phyloP scores from a whole-genome alignment of 495 filamentous ascomycete genomes.

The Tuber borchii region DNA sequence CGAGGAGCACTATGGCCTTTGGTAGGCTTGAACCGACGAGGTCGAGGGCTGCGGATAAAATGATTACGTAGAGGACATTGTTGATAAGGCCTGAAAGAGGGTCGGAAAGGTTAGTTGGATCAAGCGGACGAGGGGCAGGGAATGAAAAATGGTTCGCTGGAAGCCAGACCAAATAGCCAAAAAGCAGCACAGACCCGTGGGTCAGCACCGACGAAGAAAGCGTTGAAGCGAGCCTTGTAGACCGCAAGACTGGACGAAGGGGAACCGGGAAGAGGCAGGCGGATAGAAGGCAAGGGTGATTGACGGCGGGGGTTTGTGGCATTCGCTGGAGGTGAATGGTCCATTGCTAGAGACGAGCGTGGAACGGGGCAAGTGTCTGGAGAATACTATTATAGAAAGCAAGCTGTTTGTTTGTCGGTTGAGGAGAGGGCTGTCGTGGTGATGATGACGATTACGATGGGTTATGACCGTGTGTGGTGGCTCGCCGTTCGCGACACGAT shows the following conservation, averaged over 20 bases:
- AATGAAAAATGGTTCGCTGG: constrained; percentile 3
- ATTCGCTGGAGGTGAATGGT: neutral
- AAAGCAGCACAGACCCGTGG: constrained; percentile 71
- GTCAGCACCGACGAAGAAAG: constrained; percentile 62
- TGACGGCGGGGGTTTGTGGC: neutral
- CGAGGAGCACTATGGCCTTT: constrained; percentile 86
- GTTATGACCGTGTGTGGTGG: constrained; percentile 12
- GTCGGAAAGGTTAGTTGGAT: constrained; percentile 17
- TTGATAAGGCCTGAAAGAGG: constrained; percentile 71
- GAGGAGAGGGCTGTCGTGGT: constrained; percentile 9
- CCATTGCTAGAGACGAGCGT: neutral
- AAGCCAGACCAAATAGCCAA: constrained; percentile 75
- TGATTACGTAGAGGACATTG: constrained; percentile 95
- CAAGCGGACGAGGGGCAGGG: constrained; percentile 8
- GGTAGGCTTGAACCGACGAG: constrained; percentile 79
- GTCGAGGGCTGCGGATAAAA: constrained; percentile 91
- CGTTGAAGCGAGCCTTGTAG: constrained; percentile 58
- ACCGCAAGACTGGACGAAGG: constrained; percentile 68
- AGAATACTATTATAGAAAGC: neutral
- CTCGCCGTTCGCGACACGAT: constrained; percentile 5
- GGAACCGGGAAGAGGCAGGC: constrained; percentile 65
- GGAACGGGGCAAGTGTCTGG: neutral
- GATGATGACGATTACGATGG: constrained; percentile 3
- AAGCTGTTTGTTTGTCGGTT: neutral
- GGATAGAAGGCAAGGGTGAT: constrained; percentile 43